phyloP scores from a whole-genome alignment of 1,284 basidiomycete genomes.

The Hemileia vastatrix region DNA sequence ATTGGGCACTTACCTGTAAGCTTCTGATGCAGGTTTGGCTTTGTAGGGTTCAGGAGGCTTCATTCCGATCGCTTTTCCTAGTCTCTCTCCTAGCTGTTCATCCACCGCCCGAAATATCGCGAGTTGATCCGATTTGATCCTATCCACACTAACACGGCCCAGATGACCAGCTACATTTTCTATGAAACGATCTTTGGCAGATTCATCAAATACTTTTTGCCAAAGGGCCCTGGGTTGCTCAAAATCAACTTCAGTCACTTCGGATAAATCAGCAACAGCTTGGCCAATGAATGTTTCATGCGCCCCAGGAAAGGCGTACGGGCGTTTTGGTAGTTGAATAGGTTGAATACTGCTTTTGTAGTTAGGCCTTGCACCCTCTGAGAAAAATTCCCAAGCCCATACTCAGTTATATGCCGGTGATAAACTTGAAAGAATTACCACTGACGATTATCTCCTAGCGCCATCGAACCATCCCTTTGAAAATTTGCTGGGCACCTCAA shows the following conservation, averaged over 20 bases:
- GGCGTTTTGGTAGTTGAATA: constrained; percentile 10
- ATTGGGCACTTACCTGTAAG: constrained; percentile 17
- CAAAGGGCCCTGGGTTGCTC: constrained; percentile 76
- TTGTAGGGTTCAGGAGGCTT: constrained; percentile 54
- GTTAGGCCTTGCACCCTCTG: constrained; percentile 15
- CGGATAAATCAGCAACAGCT: constrained; percentile 63
- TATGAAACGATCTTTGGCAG: constrained; percentile 59
- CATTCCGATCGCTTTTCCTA: constrained; percentile 62
- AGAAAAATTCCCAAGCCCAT: no score
- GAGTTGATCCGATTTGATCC: constrained; percentile 48
- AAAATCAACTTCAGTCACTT: constrained; percentile 78
- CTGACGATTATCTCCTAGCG: constrained; percentile 19
- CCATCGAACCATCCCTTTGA: constrained; percentile 19
- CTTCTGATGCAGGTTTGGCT: constrained; percentile 53
- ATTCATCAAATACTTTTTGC: constrained; percentile 64
- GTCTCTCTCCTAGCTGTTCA: constrained; percentile 59
- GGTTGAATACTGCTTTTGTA: constrained; percentile 19
- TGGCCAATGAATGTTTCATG: constrained; percentile 69
- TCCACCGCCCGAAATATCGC: constrained; percentile 69
- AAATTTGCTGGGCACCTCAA: constrained; percentile 22
- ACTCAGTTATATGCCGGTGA: no score
- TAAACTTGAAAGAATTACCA: no score
- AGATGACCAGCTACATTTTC: constrained; percentile 68
- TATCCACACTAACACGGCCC: constrained; percentile 49
- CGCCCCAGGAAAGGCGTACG: constrained; percentile 27